These are phyloP conservation scores for Aspergillus pseudonomiae DNA, from an alignment of 2,329 filamentous ascomycete species.

Conservation along the genomic window DNA sequence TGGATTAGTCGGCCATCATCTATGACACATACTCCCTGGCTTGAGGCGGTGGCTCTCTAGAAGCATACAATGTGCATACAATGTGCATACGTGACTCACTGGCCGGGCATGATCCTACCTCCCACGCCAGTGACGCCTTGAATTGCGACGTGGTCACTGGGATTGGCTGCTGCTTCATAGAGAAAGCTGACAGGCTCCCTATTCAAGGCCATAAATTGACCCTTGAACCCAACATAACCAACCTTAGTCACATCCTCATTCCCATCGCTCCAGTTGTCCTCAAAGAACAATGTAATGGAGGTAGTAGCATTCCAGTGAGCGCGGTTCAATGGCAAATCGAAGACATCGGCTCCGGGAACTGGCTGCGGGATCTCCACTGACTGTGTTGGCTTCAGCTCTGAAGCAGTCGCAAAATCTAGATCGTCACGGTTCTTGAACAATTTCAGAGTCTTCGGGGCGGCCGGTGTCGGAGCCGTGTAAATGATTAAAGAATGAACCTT, in stretches of 20 bases:
- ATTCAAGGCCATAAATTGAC: slow-evolving; percentile 87
- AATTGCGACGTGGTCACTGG: slow-evolving; percentile 71
- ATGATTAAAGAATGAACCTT: slow-evolving; percentile 89
- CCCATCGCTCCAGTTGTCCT: slow-evolving; percentile 82
- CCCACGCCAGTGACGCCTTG: slow-evolving; percentile 46
- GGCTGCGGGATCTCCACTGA: slow-evolving; percentile 76
- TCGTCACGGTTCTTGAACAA: slow-evolving; percentile 85
- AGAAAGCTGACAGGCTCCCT: slow-evolving; percentile 81
- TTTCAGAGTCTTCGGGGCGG: slow-evolving; percentile 80
- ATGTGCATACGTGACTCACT: slow-evolving; percentile 30
- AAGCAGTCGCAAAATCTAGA: slow-evolving; percentile 79
- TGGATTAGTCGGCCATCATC: background rate
- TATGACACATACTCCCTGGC: background rate
- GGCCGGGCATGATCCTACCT: slow-evolving; percentile 45
- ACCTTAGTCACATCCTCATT: slow-evolving; percentile 80
- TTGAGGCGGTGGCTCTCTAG: background rate
- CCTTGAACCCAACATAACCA: slow-evolving; percentile 87
- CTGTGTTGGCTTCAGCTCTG: slow-evolving; percentile 72
- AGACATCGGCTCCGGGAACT: slow-evolving; percentile 62
- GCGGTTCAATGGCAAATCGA: slow-evolving; percentile 86
- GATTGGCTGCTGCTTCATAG: slow-evolving; percentile 94
- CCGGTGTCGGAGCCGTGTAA: slow-evolving; percentile 71
- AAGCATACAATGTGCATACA: background rate
- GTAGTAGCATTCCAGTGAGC: slow-evolving; percentile 86
- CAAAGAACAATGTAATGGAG: slow-evolving; percentile 80